Percentiles rank a stretch among this genome's conserved stretches.
Conservation (phyloP, 2,329 filamentous ascomycete genomes). For the Trichophyton verrucosum region DNA sequence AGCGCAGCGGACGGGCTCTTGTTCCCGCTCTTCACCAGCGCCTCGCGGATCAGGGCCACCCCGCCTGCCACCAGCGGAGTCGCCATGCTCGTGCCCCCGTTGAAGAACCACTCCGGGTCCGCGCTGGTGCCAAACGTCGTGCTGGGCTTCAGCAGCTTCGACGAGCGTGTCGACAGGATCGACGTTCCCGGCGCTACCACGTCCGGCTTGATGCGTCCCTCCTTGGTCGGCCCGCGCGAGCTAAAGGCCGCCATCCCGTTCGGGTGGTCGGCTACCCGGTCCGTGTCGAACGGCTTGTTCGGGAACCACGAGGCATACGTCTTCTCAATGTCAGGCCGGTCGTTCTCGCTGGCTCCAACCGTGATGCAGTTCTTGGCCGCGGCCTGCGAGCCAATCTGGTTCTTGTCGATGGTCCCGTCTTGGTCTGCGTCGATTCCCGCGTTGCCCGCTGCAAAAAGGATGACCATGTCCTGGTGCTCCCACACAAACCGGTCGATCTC, state of each 20-base stretch:
- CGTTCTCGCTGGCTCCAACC: slow-evolving; percentile 17
- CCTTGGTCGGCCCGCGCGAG: slow-evolving; percentile 15
- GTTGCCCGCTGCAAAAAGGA: slow-evolving; percentile 18
- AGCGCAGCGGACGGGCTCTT: slow-evolving; percentile 15
- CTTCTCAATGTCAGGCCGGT: slow-evolving; percentile 12
- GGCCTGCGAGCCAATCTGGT: slow-evolving; percentile 14
- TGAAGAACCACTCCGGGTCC: slow-evolving; percentile 14
- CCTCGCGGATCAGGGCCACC: slow-evolving; percentile 15
- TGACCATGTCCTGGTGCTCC: slow-evolving; percentile 16
- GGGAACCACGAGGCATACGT: slow-evolving; percentile 10
- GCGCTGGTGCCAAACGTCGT: slow-evolving; percentile 6
- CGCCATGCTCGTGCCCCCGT: slow-evolving; percentile 18
- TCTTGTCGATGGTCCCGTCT: slow-evolving; percentile 12
- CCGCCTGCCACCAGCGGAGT: slow-evolving; percentile 18
- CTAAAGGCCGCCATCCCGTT: slow-evolving; percentile 16
- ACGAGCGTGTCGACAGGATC: slow-evolving; percentile 14
- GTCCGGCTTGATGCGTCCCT: slow-evolving; percentile 17
- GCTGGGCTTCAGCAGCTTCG: slow-evolving; percentile 5
- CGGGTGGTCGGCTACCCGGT: slow-evolving; percentile 13
- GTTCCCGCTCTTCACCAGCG: slow-evolving; percentile 11
- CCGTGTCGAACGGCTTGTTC: slow-evolving; percentile 7
- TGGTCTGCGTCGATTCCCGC: slow-evolving; percentile 10
- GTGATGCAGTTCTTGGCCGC: slow-evolving; percentile 20
- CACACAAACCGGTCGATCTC: slow-evolving; percentile 17
- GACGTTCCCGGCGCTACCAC: slow-evolving; percentile 17